phyloP scores from a whole-genome alignment of 208 protist genomes.

The Crithidia mellificae region DNA sequence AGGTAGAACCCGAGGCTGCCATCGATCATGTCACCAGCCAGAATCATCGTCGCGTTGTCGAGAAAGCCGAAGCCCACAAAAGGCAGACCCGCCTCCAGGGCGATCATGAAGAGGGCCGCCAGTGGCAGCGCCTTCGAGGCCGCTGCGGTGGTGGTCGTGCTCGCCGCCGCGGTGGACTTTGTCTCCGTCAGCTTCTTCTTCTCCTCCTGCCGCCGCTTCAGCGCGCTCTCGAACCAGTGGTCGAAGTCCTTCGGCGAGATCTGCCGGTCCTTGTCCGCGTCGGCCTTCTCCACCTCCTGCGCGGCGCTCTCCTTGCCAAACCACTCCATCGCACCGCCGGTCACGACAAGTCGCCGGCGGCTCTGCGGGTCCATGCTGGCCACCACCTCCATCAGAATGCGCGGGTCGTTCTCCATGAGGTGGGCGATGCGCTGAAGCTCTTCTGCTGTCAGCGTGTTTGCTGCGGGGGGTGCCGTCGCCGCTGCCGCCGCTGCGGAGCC shows the following conservation, averaged over 20 bases:
- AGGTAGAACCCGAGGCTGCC: slow-evolving; percentile 84
- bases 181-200: slow-evolving; percentile 35
- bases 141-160: slow-evolving; percentile 8
- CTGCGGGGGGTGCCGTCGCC: not conserved
- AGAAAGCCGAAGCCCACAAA: slow-evolving; percentile 93
- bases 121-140: slow-evolving; percentile 47
- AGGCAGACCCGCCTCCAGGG: slow-evolving; percentile 77
- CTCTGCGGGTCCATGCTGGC: slow-evolving; percentile 71
- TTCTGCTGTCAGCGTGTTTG: slow-evolving; percentile 31
- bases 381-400: slow-evolving; percentile 81
- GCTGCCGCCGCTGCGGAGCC: not conserved
- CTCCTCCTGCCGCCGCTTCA: slow-evolving; percentile 65
- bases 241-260: slow-evolving; percentile 92
- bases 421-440: slow-evolving; percentile 69
- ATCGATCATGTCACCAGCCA: slow-evolving; percentile 90
- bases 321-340: slow-evolving; percentile 91
- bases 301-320: slow-evolving; percentile 88
- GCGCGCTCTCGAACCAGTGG: slow-evolving; percentile 85
- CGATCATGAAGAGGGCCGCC: slow-evolving; percentile 66
- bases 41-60: slow-evolving; percentile 91
- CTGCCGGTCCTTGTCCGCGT: slow-evolving; percentile 75
- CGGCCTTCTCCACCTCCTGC: slow-evolving; percentile 77
- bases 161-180: slow-evolving; percentile 4
- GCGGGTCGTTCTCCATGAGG: slow-evolving; percentile 80
- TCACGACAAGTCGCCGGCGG: slow-evolving; percentile 77